These are phyloP conservation scores for Dioscorea cayenensis DNA, from an alignment of 116 monocot genomes.

Conservation along the genomic window DNA sequence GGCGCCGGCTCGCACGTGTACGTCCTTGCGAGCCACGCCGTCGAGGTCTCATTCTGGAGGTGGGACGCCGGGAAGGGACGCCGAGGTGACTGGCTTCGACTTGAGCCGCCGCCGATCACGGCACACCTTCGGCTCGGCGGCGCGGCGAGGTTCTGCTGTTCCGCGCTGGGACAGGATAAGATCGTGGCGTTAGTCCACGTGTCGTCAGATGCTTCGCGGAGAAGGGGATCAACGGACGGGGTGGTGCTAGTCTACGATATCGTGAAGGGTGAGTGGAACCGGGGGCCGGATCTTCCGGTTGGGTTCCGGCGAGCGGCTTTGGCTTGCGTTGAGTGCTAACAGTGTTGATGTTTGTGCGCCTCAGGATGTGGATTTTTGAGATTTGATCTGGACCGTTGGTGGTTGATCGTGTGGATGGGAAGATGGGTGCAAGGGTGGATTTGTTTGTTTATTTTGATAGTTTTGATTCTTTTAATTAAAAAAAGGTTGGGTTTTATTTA, in stretches of 20 bases:
- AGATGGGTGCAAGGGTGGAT: no score
- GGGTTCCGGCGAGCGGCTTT: constrained; percentile 43
- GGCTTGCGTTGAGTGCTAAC: constrained; percentile 54
- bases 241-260: constrained; percentile 54
- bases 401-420: no score
- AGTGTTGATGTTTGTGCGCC: not conserved
- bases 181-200: constrained; percentile 49
- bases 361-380: not conserved
- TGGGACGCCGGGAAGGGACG: constrained; percentile 32
- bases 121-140: constrained; percentile 30
- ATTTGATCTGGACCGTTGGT: no score
- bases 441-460: no score
- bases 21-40: constrained; percentile 83
- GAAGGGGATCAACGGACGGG: constrained; percentile 22
- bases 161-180: constrained; percentile 42
- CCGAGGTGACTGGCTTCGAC: constrained; percentile 40
- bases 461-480: no score
- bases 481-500: no score
- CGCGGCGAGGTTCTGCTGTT: constrained; percentile 49
- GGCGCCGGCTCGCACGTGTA: constrained; percentile 53
- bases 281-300: constrained; percentile 43
- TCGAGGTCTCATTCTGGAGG: constrained; percentile 84
- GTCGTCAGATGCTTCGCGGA: constrained; percentile 11
- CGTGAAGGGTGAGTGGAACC: constrained; percentile 38
- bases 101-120: constrained; percentile 47